A percentile compares a stretch with the other conserved stretches of the same genome.
phyloP scores from a whole-genome alignment of 106 monocot genomes.

The Dioscorea dumetorum region DNA sequence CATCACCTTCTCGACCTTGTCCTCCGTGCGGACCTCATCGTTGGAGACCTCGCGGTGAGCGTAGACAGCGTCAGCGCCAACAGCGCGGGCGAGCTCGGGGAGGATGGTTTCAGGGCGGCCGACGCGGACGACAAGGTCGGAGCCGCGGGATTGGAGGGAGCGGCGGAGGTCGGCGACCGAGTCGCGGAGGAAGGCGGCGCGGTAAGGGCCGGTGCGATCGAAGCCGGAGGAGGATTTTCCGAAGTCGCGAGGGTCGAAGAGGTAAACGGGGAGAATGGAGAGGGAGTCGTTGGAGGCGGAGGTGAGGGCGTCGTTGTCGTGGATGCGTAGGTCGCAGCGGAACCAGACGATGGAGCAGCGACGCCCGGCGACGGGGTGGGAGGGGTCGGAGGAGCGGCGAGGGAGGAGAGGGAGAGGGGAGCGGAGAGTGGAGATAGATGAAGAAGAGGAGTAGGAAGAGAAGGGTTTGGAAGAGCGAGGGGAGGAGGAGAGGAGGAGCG shows the following conservation, averaged over 20 bases:
- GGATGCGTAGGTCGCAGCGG: slow-evolving; percentile 88
- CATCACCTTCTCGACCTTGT: slow-evolving; percentile 70
- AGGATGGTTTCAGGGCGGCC: slow-evolving; percentile 73
- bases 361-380: slow-evolving; percentile 41
- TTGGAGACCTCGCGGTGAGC: slow-evolving; percentile 77
- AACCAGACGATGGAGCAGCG: slow-evolving; percentile 83
- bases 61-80: slow-evolving; percentile 82
- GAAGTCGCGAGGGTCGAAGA: slow-evolving; percentile 90
- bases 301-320: slow-evolving; percentile 84
- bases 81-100: slow-evolving; percentile 55
- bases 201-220: slow-evolving; percentile 83
- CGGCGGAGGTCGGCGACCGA: slow-evolving; percentile 78
- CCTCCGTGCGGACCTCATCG: slow-evolving; percentile 72
- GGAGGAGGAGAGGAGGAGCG: slow-evolving; percentile 15
- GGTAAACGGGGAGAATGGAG: slow-evolving; percentile 82
- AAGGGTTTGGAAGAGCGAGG: slow-evolving; percentile 10
- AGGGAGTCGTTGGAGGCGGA: slow-evolving; percentile 54
- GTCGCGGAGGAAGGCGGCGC: slow-evolving; percentile 71
- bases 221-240: slow-evolving; percentile 82
- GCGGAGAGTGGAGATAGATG: slow-evolving; percentile 23
- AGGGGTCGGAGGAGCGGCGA: slow-evolving; percentile 46
- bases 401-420: slow-evolving; percentile 24
- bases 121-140: slow-evolving; percentile 85
- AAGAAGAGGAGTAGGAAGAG: slow-evolving; percentile 1
- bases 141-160: slow-evolving; percentile 52